These are phyloP conservation scores for Hyphodiscus hymeniophilus DNA, from an alignment of 495 filamentous ascomycete species.

Conservation along the genomic window DNA sequence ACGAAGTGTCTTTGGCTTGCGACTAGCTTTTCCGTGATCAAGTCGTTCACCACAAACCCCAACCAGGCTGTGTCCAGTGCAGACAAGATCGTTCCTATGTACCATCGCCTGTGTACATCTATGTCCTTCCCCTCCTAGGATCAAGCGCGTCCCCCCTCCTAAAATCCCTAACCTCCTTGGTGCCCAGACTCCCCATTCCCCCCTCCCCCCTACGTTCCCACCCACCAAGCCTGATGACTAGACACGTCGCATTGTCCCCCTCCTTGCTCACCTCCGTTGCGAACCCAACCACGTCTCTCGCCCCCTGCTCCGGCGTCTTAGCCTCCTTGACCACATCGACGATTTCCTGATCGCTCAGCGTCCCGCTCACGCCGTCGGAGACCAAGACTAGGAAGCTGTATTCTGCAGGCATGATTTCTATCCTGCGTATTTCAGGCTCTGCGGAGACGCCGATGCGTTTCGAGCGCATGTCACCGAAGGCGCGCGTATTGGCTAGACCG, in stretches of 20 bases:
- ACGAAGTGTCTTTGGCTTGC: too few species aligned
- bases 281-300: conserved; percentile 69
- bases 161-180: conserved; percentile 82
- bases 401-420: conserved; percentile 71
- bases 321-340: conserved; percentile 94
- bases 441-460: conserved; percentile 92
- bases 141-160: conserved; percentile 75
- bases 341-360: conserved; percentile 82
- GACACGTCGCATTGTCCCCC: conserved; percentile 91
- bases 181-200: conserved; percentile 79
- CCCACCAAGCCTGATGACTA: conserved; percentile 84
- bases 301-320: conserved; percentile 77
- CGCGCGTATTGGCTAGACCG: conserved; percentile 85
- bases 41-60: too few species aligned
- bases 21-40: too few species aligned
- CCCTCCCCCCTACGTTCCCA: conserved; percentile 92
- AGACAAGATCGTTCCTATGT: too few species aligned
- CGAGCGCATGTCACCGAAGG: conserved; percentile 84
- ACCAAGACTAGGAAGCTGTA: conserved; percentile 83
- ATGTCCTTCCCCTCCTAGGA: conserved; percentile 51
- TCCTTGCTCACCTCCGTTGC: conserved; percentile 76
- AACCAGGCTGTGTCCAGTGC: too few species aligned
- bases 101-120: neutral
- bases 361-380: conserved; percentile 79
- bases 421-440: conserved; percentile 73